Conservation (phyloP, 331 rosid genomes). For the Acacia pycnantha region DNA sequence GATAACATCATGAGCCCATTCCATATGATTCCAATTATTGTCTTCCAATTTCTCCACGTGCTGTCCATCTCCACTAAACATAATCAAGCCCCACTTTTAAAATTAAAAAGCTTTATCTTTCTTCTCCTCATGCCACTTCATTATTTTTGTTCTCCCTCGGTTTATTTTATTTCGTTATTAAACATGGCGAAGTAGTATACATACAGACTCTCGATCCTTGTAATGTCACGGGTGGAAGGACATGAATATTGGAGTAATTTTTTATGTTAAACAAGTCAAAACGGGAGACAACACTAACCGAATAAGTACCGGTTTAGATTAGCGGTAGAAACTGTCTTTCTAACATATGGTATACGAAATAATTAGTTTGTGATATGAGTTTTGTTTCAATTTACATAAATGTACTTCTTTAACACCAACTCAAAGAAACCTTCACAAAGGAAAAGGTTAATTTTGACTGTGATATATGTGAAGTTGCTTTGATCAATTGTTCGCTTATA, state of each 20-base stretch:
- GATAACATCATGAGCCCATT: slow-evolving; percentile 18
- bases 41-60: slow-evolving; percentile 26
- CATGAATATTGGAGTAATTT: not conserved
- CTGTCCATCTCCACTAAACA: slow-evolving; percentile 25
- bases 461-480: not conserved
- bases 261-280: not conserved
- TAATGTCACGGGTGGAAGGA: not conserved
- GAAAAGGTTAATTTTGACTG: not conserved
- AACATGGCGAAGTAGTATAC: not conserved
- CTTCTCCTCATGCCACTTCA: not conserved
- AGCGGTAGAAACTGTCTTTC: no score
- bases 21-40: slow-evolving; percentile 30
- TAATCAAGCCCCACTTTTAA: not conserved
- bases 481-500: not conserved
- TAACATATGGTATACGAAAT: no score
- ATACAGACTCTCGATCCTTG: not conserved
- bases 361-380: no score
- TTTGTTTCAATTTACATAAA: no score
- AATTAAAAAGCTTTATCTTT: not conserved
- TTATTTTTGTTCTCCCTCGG: not conserved
- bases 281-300: not conserved
- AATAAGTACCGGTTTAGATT: not conserved
- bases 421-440: not conserved
- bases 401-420: no score
- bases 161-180: not conserved